These are phyloP conservation scores for Mycena epipterygia DNA, from an alignment of 768 basidiomycete species.

Conservation along the genomic window DNA sequence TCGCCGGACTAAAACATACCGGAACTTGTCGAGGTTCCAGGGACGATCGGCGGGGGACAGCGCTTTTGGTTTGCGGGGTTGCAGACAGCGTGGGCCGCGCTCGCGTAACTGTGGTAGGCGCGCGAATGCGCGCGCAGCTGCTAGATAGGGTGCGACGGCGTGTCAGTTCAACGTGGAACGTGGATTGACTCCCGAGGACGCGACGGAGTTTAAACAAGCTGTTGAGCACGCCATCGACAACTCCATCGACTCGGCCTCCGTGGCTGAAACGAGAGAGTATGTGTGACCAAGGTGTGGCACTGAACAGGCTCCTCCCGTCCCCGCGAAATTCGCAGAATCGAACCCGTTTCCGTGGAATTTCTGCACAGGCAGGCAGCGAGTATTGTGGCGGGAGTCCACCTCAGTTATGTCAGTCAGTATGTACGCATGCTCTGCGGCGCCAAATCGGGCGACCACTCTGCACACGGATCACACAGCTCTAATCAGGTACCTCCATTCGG, in stretches of 20 bases:
- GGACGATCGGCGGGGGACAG: no score
- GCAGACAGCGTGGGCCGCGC: constrained; percentile 15
- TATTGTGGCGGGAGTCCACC: constrained; percentile 6
- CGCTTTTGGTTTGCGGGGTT: constrained; percentile 17
- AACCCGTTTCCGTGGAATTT: background rate
- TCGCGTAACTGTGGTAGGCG: background rate
- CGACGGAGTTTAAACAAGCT: background rate
- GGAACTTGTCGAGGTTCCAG: no score
- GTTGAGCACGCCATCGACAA: constrained; percentile 14
- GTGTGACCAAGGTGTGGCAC: background rate
- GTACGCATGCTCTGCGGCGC: background rate
- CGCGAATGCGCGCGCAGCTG: no score
- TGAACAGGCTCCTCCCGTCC: background rate
- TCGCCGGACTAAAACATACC: no score
- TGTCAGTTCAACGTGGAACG: background rate
- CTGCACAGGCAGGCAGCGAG: background rate
- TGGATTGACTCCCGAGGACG: constrained; percentile 1
- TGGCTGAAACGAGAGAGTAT: constrained; percentile 5
- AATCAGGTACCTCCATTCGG: constrained; percentile 17
- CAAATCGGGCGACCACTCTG: background rate
- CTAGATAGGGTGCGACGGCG: constrained; percentile 5
- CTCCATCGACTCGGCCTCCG: no score
- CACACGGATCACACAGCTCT: constrained; percentile 19
- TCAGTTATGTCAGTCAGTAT: no score
- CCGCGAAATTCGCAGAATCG: background rate